Evolutionary conservation across 768 basidiomycete species (phyloP).

Genomic region (Boletus edulis): DNA sequence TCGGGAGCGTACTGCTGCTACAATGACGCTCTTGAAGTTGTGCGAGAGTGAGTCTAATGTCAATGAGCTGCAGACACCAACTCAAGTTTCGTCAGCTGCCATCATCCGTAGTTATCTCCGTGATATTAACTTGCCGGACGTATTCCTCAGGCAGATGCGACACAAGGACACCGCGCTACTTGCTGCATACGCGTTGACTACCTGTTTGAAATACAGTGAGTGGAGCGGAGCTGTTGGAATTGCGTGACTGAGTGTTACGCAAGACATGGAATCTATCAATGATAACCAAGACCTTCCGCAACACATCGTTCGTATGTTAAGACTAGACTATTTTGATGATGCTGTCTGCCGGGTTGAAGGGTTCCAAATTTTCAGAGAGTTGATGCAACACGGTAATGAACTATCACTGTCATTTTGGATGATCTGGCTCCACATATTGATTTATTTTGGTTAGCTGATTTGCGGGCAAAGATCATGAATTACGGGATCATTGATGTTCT

Average conservation of each 20-base stretch:
- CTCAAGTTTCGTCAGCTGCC: constrained; percentile 5
- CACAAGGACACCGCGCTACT: not conserved
- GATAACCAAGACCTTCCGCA: constrained; percentile 6
- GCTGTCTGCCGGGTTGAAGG: constrained; percentile 18
- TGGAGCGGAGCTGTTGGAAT: not conserved
- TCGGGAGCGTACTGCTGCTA: no score
- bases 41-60: no score
- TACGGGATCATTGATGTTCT: constrained; percentile 13
- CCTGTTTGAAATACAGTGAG: no score
- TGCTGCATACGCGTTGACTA: no score
- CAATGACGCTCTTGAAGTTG: no score
- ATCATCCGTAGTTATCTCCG: constrained; percentile 7
- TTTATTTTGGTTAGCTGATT: not conserved
- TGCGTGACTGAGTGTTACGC: not conserved
- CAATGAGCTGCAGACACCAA: not conserved
- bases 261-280: constrained; percentile 16
- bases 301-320: constrained; percentile 17
- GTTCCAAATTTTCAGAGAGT: constrained; percentile 19
- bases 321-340: constrained; percentile 21
- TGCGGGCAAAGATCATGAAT: constrained; percentile 6
- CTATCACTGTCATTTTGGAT: not conserved
- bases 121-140: constrained; percentile 1
- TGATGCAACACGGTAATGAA: constrained; percentile 19
- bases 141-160: constrained; percentile 18
- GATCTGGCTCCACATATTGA: not conserved